Conservation (phyloP, 1,139 yeast genomes). For the Diutina pseudorugosa region DNA sequence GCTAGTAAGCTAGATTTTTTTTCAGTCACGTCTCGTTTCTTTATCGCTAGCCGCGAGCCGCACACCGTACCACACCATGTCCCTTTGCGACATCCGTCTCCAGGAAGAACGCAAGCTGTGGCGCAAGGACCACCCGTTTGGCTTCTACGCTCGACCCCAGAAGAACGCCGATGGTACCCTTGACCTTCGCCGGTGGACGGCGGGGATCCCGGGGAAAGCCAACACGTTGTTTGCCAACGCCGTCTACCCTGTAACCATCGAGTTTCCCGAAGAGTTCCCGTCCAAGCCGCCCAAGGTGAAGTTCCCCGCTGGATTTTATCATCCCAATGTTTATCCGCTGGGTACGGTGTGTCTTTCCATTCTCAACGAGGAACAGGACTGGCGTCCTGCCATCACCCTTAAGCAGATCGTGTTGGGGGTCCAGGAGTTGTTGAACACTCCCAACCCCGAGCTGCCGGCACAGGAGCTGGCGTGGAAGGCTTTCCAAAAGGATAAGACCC, state of each 20-base stretch:
- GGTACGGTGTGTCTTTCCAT: conserved; percentile 92
- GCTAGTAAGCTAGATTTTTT: too few species aligned
- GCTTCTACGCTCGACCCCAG: conserved; percentile 84
- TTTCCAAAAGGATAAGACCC: conserved; percentile 50
- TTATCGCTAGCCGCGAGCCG: neutral
- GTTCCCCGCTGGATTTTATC: conserved; percentile 83
- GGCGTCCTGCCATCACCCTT: conserved; percentile 95
- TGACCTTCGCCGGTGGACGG: conserved; percentile 80
- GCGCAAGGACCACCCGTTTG: conserved; percentile 98
- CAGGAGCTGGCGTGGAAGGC: conserved; percentile 95
- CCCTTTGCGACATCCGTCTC: conserved; percentile 63
- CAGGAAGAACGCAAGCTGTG: conserved; percentile 90
- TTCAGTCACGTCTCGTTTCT: neutral
- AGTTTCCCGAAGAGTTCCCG: conserved; percentile 86
- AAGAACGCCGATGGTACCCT: conserved; percentile 71
- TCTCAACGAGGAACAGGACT: conserved; percentile 88
- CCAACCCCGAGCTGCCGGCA: conserved; percentile 94
- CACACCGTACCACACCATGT: conserved; percentile 12
- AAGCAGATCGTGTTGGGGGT: conserved; percentile 86
- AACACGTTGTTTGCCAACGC: conserved; percentile 86
- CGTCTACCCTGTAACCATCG: conserved; percentile 71
- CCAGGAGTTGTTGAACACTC: conserved; percentile 80
- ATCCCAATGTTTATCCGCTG: conserved; percentile 93
- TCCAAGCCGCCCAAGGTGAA: conserved; percentile 92
- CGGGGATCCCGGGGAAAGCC: conserved; percentile 90